Percentiles rank a stretch among this genome's conserved stretches.
These are phyloP conservation scores for Xylaria sp. DNA, from an alignment of 2,329 filamentous ascomycete genomes.

Conservation along the genomic window DNA sequence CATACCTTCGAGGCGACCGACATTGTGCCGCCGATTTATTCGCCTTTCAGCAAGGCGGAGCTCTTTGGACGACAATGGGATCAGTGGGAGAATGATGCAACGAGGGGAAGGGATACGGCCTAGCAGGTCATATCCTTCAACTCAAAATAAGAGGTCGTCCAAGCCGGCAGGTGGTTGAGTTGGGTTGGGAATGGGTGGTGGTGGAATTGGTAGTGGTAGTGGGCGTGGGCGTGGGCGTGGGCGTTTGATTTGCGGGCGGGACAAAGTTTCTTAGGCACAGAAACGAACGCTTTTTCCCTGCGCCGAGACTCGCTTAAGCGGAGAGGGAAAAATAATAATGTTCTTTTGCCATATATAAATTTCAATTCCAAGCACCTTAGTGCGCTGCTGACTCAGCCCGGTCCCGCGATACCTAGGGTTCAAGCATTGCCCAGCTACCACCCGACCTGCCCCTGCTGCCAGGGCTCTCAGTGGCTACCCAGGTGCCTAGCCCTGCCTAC, in stretches of 20 bases:
- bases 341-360: conserved; percentile 14
- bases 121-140: conserved; percentile 41
- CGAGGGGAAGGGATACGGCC: conserved; percentile 38
- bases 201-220: conserved; percentile 6
- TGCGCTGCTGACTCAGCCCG: conserved; percentile 23
- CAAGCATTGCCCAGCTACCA: background rate
- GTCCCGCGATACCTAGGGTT: conserved; percentile 20
- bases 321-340: conserved; percentile 23
- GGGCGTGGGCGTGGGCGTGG: conserved; percentile 12
- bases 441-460: too few species aligned
- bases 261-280: conserved; percentile 17
- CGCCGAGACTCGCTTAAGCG: conserved; percentile 27
- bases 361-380: conserved; percentile 22
- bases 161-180: conserved; percentile 14
- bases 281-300: conserved; percentile 10
- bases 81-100: conserved; percentile 30
- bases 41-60: conserved; percentile 55
- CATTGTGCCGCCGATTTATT: conserved; percentile 60
- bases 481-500: too few species aligned
- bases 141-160: conserved; percentile 19
- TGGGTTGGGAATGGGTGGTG: conserved; percentile 10
- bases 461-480: too few species aligned
- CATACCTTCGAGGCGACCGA: conserved; percentile 64
- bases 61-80: conserved; percentile 39
- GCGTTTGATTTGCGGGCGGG: conserved; percentile 11